Evolutionary conservation across 352 stramenopile species (phyloP), one percentile per base, ranked within the genome.

Genomic region (Phytophthora pluvialis): DNA sequence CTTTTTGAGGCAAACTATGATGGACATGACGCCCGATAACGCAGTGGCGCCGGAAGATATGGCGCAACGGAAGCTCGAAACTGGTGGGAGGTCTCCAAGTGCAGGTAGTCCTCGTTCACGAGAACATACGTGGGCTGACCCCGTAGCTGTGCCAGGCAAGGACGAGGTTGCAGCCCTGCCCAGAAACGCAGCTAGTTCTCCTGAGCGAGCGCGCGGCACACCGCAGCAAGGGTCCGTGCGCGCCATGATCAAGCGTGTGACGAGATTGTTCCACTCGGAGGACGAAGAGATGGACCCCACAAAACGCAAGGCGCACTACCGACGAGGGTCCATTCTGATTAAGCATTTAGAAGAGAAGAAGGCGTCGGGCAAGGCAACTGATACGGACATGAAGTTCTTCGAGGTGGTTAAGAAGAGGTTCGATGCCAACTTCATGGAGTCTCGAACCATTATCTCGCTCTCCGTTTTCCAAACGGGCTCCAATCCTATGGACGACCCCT

Each of bases 331-430:
- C 10, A 90, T 92, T 46, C 47, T 90, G 15, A 83, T 93, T 47
- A 83, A 83, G 55, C 83, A 93, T 51, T 58, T 93, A 38, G 80
- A 90, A 48, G 72, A 77, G 18, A 90, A 93, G 53, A 80, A 89
- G 31, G 77, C 75, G n/a, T 57, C 67, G 3, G 81, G 79, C 5
- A 70, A 80, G 32, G 83, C 80, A 8, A 90, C 79, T 0, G 81
- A 90, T 16, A 88, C 85, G 18, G 84, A 93, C 51, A 81, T 88
- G 72, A 93, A 93, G 67, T 93, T 93, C 48, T 90, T 93, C 43
- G 81, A 93, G 5, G 81, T 84, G 55, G 77, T 93, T 40, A 93
- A 93, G 52, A 76, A 70, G 13, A 71, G 82, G 16, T 93, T 89
- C 28, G 81, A 93, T 48, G 67, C 78, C 16, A 88, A 88, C 26